Base-by-base conservation (phyloP, 345 rosid genomes). In the Eucalyptus caleyi region DNA sequence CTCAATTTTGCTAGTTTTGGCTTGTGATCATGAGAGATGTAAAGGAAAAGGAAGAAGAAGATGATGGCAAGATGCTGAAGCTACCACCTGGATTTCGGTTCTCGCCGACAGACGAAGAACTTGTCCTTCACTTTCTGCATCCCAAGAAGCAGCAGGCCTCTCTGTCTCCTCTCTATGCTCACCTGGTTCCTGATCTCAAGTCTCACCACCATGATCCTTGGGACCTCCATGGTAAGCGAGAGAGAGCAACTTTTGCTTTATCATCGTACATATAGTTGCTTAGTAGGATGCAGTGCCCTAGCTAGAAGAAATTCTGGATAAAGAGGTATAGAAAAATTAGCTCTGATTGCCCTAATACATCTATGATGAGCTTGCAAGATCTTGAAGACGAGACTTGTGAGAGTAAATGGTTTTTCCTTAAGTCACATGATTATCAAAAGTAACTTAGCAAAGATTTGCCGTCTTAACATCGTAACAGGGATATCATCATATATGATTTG, bases 51-150 rank as follows among this genome's bases (percentile, higher is more conserved):
- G 81, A 15, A 87, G 82, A 37, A 72, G 27, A 40, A 67, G 37
- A 90, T 89, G 89, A 88, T 85, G 49, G 92, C 81, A 87, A 86
- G 54, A 30, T 50, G 81, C 19, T 91, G 86, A 91, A 91, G 14
- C 94, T 94, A n/a, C 95, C 94, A 19, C 95, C 95, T 4, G 95
- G 94, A 24, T 94, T 94, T 82, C 49, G 69, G 27, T 94, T 94
- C 89, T 53, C 90, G 54, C 95, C 95, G 3, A 93, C 93, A 7
- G 95, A 94, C 87, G 94, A 94, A 85, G 95, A 94, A n/a, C 94
- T 93, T 16, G 62, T 94, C 50, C 91, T 93, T 77, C 93, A 94
- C 93, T 94, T 93, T 59, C 94, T 94, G 89, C 86, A 86, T 37
- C 92, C 89, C 80, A 93, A 90, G 89, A 89, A 40, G 47, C 83